These are phyloP conservation scores for Phytophthora pini DNA, from an alignment of 352 stramenopile genomes.

Conservation along the genomic window DNA sequence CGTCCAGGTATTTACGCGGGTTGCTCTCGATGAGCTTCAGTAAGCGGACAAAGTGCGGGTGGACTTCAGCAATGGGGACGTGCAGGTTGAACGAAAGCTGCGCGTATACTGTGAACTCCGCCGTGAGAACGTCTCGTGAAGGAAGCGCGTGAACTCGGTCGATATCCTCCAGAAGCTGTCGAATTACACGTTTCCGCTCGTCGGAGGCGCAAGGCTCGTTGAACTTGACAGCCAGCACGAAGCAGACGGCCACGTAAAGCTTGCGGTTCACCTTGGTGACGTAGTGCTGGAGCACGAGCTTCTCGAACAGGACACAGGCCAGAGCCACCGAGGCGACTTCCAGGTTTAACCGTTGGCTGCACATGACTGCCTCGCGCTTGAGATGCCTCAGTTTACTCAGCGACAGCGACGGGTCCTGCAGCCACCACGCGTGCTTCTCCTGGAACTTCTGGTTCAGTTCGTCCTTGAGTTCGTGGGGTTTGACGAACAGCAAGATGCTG, in stretches of 20 bases:
- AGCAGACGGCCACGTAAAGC: constrained; percentile 96
- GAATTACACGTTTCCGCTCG: constrained; percentile 66
- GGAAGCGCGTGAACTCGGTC: constrained; percentile 82
- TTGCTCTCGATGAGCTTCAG: constrained; percentile 90
- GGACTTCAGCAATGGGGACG: constrained; percentile 76
- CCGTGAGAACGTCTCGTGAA: constrained; percentile 85
- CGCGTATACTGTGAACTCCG: constrained; percentile 91
- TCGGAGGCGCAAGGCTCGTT: constrained; percentile 82
- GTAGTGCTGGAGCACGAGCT: constrained; percentile 94
- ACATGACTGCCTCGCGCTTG: constrained; percentile 89
- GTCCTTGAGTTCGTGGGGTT: constrained; percentile 95
- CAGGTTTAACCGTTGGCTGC: constrained; percentile 81
- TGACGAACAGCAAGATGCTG: constrained; percentile 96
- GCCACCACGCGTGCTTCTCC: constrained; percentile 91
- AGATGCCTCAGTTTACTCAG: constrained; percentile 97
- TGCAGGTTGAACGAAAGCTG: constrained; percentile 92
- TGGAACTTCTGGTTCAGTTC: constrained; percentile 98
- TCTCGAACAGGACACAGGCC: constrained; percentile 97
- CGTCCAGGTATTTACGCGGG: constrained; percentile 89
- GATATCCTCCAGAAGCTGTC: constrained; percentile 79
- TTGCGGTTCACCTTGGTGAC: constrained; percentile 97
- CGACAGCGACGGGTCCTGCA: constrained; percentile 90
- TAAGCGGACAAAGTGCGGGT: constrained; percentile 88
- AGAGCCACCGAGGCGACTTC: constrained; percentile 95
- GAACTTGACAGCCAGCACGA: constrained; percentile 95